These are phyloP conservation scores for Curvularia sp. DNA, from an alignment of 2,329 filamentous ascomycete genomes.

Conservation along the genomic window DNA sequence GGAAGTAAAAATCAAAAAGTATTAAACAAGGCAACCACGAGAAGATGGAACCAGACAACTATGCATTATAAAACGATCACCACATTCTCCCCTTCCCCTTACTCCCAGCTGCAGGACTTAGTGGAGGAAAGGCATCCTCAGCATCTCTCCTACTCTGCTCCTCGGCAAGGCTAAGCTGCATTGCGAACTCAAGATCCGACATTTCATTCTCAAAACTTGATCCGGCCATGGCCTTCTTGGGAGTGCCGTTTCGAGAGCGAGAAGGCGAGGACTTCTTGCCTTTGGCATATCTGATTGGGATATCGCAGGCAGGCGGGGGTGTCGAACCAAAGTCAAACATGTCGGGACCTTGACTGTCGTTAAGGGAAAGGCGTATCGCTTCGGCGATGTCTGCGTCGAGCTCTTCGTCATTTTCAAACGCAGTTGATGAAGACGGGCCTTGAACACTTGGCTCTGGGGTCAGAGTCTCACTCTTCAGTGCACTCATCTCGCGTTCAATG, in stretches of 20 bases:
- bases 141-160: constrained; percentile 57
- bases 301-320: constrained; percentile 46
- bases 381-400: constrained; percentile 67
- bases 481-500: constrained; percentile 52
- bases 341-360: constrained; percentile 28
- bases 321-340: constrained; percentile 18
- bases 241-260: constrained; percentile 34
- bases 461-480: constrained; percentile 47
- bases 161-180: constrained; percentile 68
- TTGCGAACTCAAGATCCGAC: constrained; percentile 66
- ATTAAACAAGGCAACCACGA: constrained; percentile 3
- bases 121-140: constrained; percentile 36
- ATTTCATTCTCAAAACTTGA: constrained; percentile 54
- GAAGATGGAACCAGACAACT: background rate
- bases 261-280: constrained; percentile 38
- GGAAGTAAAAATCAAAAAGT: background rate
- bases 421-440: constrained; percentile 39
- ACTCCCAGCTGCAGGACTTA: constrained; percentile 32
- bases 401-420: constrained; percentile 53
- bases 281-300: constrained; percentile 56
- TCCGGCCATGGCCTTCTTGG: constrained; percentile 41
- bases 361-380: constrained; percentile 64
- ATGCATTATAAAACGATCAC: constrained; percentile 9
- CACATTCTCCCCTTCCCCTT: constrained; percentile 43
- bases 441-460: constrained; percentile 47